These are phyloP conservation scores for Omphalea diandra DNA, from an alignment of 441 rosid species.

Conservation along the genomic window DNA sequence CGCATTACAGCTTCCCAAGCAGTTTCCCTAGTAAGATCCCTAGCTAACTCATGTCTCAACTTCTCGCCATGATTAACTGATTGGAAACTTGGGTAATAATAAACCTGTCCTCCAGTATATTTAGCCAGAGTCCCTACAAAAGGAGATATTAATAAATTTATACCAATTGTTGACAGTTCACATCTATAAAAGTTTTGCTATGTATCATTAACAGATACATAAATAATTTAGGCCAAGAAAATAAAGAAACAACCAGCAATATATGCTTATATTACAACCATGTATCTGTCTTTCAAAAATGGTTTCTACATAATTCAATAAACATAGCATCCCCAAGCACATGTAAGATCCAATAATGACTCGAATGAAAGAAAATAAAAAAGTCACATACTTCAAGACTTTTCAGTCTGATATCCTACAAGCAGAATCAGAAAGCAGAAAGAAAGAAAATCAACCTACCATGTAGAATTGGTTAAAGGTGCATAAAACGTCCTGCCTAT, in stretches of 20 bases:
- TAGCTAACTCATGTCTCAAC: conserved; percentile 81
- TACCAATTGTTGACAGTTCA: not conserved
- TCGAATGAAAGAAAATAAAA: not conserved
- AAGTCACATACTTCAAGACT: not conserved
- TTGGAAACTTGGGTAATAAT: conserved; percentile 87
- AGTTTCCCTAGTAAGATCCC: conserved; percentile 99
- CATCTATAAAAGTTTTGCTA: not conserved
- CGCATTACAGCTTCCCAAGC: conserved; percentile 99
- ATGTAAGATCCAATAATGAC: not conserved
- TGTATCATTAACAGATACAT: not conserved
- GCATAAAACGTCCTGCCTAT: not conserved
- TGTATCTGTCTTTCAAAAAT: not conserved
- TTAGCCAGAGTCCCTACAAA: conserved; percentile 81
- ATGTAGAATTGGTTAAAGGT: not conserved
- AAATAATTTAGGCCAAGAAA: not conserved
- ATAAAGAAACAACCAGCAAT: not conserved
- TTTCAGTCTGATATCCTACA: not conserved
- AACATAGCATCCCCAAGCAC: not conserved
- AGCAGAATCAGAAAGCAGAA: too few species aligned
- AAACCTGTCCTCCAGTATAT: conserved; percentile 98
- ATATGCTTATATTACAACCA: not conserved
- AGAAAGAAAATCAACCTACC: not conserved
- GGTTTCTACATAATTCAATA: not conserved
- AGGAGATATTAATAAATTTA: conserved; percentile 12
- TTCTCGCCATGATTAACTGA: conserved; percentile 71